These are phyloP conservation scores for Mortierella sp. DNA, from an alignment of 371 early-diverging fungal species.

Conservation along the genomic window DNA sequence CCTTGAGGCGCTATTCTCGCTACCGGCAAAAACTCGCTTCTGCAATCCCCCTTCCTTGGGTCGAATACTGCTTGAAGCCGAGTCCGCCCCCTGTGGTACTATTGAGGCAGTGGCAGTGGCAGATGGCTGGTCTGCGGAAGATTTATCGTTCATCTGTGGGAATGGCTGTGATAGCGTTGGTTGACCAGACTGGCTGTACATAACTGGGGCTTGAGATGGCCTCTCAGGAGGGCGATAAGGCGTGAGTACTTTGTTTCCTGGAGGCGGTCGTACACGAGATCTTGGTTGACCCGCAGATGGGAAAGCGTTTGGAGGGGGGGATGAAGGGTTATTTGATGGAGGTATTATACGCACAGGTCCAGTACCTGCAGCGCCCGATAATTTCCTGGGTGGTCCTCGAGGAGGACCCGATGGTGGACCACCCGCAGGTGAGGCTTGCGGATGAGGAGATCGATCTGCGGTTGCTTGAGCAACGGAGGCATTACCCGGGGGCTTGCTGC, in stretches of 20 bases:
- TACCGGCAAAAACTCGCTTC: slow-evolving; percentile 32
- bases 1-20: slow-evolving; percentile 26
- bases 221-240: slow-evolving; percentile 56
- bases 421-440: slow-evolving; percentile 8
- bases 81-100: slow-evolving; percentile 35
- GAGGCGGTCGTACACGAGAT: slow-evolving; percentile 48
- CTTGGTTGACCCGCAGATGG: slow-evolving; percentile 25
- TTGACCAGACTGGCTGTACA: slow-evolving; percentile 52
- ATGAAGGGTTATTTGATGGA: slow-evolving; percentile 48
- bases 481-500: slow-evolving; percentile 1
- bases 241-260: slow-evolving; percentile 35
- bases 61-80: slow-evolving; percentile 47
- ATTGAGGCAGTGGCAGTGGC: slow-evolving; percentile 20
- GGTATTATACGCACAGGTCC: slow-evolving; percentile 35
- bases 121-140: slow-evolving; percentile 5
- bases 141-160: slow-evolving; percentile 20
- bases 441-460: slow-evolving; percentile 24
- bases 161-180: slow-evolving; percentile 37
- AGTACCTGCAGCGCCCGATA: slow-evolving; percentile 22
- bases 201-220: slow-evolving; percentile 53
- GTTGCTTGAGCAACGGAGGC: slow-evolving; percentile 5
- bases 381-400: slow-evolving; percentile 46
- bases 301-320: slow-evolving; percentile 52
- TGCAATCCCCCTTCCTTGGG: slow-evolving; percentile 50
- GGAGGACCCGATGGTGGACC: slow-evolving; percentile 51